Conservation (phyloP, 768 basidiomycete genomes). For the Podaxis mareebaensis region DNA sequence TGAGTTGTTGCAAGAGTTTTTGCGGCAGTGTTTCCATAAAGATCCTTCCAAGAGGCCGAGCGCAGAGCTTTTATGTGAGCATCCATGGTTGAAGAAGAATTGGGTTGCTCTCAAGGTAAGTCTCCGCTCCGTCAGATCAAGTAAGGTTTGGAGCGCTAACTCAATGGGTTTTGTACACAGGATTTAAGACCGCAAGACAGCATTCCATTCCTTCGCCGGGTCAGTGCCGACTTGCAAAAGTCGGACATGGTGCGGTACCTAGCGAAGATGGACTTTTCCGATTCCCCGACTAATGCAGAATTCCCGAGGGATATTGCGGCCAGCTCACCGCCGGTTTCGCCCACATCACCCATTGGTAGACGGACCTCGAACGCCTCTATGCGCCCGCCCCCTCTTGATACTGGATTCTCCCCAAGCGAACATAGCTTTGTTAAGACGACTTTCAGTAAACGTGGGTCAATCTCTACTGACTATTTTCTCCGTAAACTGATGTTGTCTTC, state of each 20-base stretch:
- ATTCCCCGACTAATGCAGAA: slow-evolving; percentile 40
- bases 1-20: slow-evolving; percentile 73
- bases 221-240: slow-evolving; percentile 84
- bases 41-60: slow-evolving; percentile 80
- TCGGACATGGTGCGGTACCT: slow-evolving; percentile 60
- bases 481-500: slow-evolving; percentile 15
- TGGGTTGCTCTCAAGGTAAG: slow-evolving; percentile 79
- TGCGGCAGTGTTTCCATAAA: slow-evolving; percentile 88
- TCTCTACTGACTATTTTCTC: slow-evolving; percentile 14
- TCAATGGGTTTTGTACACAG: slow-evolving; percentile 31
- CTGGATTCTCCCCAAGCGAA: slow-evolving; percentile 61
- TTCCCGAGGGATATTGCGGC: slow-evolving; percentile 36
- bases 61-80: slow-evolving; percentile 85
- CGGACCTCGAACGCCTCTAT: slow-evolving; percentile 41
- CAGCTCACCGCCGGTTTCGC: slow-evolving; percentile 27
- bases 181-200: slow-evolving; percentile 91
- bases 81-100: slow-evolving; percentile 84
- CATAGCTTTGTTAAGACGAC: slow-evolving; percentile 92
- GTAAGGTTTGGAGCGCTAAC: background rate
- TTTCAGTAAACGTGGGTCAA: slow-evolving; percentile 82
- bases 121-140: background rate
- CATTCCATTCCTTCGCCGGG: slow-evolving; percentile 90
- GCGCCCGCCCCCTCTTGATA: slow-evolving; percentile 36
- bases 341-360: slow-evolving; percentile 36
- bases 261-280: slow-evolving; percentile 46